Evolutionary conservation across 768 basidiomycete species (phyloP).

Genomic region (Pleurotus salmoneostramineus): DNA sequence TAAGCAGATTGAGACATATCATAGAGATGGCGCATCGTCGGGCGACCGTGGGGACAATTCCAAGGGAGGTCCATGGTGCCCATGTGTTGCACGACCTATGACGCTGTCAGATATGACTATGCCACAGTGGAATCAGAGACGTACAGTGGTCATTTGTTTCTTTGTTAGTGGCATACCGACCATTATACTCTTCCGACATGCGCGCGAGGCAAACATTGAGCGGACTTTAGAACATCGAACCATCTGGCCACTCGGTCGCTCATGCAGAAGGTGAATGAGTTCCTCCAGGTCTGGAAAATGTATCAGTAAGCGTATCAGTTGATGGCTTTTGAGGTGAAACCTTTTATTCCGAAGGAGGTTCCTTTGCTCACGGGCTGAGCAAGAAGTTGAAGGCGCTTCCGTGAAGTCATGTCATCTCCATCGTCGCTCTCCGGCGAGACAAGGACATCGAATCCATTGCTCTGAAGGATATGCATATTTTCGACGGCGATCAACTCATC

Average conservation of each 20-base stretch:
- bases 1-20: conserved; percentile 33
- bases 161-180: conserved; percentile 79
- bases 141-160: conserved; percentile 73
- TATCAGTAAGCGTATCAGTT: conserved; percentile 5
- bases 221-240: conserved; percentile 92
- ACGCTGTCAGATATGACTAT: no score
- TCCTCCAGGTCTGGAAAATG: conserved; percentile 79
- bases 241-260: conserved; percentile 74
- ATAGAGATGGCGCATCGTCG: conserved; percentile 75
- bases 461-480: conserved; percentile 75
- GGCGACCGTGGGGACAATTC: conserved; percentile 86
- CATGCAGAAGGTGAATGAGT: conserved; percentile 79
- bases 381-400: conserved; percentile 53
- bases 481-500: conserved; percentile 89
- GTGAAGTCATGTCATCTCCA: conserved; percentile 15
- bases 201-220: conserved; percentile 94
- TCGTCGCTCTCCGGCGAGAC: conserved; percentile 38
- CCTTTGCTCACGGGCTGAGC: conserved; percentile 92
- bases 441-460: conserved; percentile 88
- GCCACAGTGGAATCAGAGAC: conserved; percentile 15
- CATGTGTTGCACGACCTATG: conserved; percentile 75
- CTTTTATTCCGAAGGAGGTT: conserved; percentile 86
- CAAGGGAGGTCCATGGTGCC: conserved; percentile 82
- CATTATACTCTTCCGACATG: conserved; percentile 97
- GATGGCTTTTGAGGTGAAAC: conserved; percentile 30